Percentiles rank a stretch among this genome's conserved stretches.
Evolutionary conservation across 202 grass and related monocot genomes (phyloP).

Genomic region (Zoysia matrella): DNA sequence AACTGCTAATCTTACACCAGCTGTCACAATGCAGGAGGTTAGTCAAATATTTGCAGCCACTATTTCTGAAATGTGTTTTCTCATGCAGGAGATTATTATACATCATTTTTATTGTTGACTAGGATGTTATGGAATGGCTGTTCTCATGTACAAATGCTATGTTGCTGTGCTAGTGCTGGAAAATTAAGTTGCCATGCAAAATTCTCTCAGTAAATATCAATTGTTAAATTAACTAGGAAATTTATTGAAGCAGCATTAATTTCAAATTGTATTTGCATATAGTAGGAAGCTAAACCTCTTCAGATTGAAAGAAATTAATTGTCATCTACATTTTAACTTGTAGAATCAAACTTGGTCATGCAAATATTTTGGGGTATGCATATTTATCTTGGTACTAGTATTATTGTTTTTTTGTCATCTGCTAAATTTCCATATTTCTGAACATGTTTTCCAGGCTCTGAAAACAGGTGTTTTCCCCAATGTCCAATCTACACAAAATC

Average conservation of each 20-base stretch:
- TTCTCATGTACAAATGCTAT: not conserved
- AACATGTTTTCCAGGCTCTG: conserved; percentile 54
- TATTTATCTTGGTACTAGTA: not conserved
- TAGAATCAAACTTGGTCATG: not conserved
- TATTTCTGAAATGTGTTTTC: not conserved
- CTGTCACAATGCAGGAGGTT: conserved; percentile 85
- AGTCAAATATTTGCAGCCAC: conserved; percentile 24
- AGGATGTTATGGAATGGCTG: not conserved
- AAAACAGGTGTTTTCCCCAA: conserved; percentile 81
- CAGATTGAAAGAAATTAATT: not conserved
- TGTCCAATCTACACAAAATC: not conserved
- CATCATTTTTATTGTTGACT: not conserved
- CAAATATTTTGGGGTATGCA: not conserved
- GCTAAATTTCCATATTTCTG: conserved; percentile 10
- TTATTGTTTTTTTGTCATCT: not conserved
- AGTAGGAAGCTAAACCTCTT: not conserved
- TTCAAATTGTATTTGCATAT: not conserved
- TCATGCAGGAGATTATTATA: no score
- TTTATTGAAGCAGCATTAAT: not conserved
- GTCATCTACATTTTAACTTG: not conserved
- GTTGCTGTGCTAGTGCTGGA: not conserved
- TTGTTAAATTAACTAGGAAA: conserved; percentile 9
- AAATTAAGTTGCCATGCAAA: conserved; percentile 1
- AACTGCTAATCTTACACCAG: conserved; percentile 69
- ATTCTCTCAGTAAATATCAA: not conserved